Evolutionary conservation across 2,329 filamentous ascomycete genomes (phyloP), one percentile per base, ranked within the genome.

Genomic region (Aquanectria penicillioides): DNA sequence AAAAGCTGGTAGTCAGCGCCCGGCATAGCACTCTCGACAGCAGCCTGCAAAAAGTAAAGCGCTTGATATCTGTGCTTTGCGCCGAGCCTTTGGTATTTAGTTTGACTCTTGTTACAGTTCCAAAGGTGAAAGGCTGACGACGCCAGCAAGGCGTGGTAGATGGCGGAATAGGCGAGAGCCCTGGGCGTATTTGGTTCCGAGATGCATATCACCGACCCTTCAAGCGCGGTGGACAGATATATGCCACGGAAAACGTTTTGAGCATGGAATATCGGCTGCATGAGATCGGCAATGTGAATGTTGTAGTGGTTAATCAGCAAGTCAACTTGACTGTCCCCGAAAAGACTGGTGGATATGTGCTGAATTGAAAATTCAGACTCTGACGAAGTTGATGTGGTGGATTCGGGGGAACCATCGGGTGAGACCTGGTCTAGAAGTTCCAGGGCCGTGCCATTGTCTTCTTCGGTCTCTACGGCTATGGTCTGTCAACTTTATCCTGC

Each of bases 231-330:
- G 6, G 51, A 50, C 3, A 62, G 34, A 18, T 62, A 62, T n/a
- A 62, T 18, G 1, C 47, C 28, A 10, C 60, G 60, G 47, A 57
- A 60, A 12, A 52, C 48, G 11, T 62, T 62, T 9, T 55, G 51
- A 2, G 47, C 28, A 22, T 62, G 60, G 13, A 34, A 44, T 25
- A 62, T 62, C 5, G 60, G 41, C 17, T 60, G 51, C 17, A 62
- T 43, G 11, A 62, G 51, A 41, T 60, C 60, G 25, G 60, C 60
- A 12, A 62, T 49, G 13, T 60, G 52, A 2, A 52, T 13, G 15
- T 50, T 57, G n/a, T 62, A 62, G 23, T 62, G 60, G 15, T 53
- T 46, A n/a, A 62, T 62, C 5, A 62, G 15, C 1, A 54, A 41
- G 23, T 62, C 57, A 9, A 36, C 41, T n/a, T 54, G 47, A 12